Conservation (phyloP, 352 stramenopile genomes). For the Globisporangium viniferum region DNA sequence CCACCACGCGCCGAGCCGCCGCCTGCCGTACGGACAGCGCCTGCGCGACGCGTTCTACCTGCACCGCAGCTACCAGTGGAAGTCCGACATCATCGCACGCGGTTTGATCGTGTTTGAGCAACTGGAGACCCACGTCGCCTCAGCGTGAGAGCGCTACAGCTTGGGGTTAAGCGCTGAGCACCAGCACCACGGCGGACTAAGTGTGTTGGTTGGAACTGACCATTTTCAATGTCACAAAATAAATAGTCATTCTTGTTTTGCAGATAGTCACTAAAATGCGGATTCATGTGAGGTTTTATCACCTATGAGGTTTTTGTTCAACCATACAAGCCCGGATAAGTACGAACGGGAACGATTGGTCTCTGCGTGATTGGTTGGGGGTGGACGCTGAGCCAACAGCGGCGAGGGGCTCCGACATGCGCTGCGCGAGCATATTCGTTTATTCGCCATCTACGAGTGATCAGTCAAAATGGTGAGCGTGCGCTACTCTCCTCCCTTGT, state of each 20-base stretch:
- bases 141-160: not conserved
- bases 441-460: slow-evolving; percentile 84
- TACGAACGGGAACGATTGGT: not conserved
- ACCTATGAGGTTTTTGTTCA: not conserved
- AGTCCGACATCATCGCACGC: not conserved
- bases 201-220: no score
- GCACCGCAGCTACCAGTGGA: not conserved
- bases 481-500: not conserved
- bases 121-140: not conserved
- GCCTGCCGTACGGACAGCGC: not conserved
- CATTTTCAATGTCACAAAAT: no score
- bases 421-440: slow-evolving; percentile 44
- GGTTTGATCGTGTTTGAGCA: not conserved
- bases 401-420: not conserved
- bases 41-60: not conserved
- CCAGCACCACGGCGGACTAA: not conserved
- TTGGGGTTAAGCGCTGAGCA: not conserved
- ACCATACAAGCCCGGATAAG: not conserved
- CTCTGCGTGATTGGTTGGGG: not conserved
- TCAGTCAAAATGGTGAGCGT: slow-evolving; percentile 50
- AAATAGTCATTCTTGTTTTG: no score
- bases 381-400: not conserved
- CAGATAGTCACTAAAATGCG: not conserved
- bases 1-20: not conserved
- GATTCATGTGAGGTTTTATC: not conserved